Evolutionary conservation across 371 early-diverging fungal genomes (phyloP), one percentile per base, ranked within the genome.

Genomic region (Nematocida sp.): DNA sequence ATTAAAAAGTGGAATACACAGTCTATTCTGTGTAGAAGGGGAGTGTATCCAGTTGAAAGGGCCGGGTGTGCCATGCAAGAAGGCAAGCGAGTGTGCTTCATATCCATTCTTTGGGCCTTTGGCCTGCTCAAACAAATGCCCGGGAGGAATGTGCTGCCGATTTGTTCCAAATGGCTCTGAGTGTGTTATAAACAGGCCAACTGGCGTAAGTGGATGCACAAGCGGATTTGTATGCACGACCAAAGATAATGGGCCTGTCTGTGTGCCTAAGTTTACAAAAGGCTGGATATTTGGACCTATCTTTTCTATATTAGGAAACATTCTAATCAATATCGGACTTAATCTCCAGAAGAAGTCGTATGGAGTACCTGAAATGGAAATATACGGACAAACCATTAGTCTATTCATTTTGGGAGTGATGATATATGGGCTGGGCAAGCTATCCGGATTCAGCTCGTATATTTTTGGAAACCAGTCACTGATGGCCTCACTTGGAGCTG

Each of bases 381-480:
- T 80, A 35, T 41, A 64, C 53, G 63, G 48, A 29, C 2, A 75
- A 76, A 65, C 23, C 11, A 23, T 78, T 7, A 75, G 54, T 34
- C 45, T 80, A 60, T 63, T 81, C 82, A 21, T 27, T 78, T 57
- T 88, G 7, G 91, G 91, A 5, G 77, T 88, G 29, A 31, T 84
- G 0, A 82, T 89, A 2, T 91, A 89, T 70, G 81, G 86, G 17
- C 45, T 89, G 23, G 89, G 89, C 32, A 90, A 89, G 77, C 75
- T 89, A n/a, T 77, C 86, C 65, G 86, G 87, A 65, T 90, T 90
- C 70, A 77, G 86, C 29, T 89, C 90, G 0, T 83, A 90, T 61
- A 85, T 89, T 41, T 91, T 89, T 78, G 91, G 91, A 3, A 88
- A 90, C 2, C 91, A 91, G 82, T 90, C 90, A 0, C 80, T 91